Evolutionary conservation across 345 rosid genomes (phyloP), one percentile per base, ranked within the genome.

Genomic region (Toxicodendron radicans): DNA sequence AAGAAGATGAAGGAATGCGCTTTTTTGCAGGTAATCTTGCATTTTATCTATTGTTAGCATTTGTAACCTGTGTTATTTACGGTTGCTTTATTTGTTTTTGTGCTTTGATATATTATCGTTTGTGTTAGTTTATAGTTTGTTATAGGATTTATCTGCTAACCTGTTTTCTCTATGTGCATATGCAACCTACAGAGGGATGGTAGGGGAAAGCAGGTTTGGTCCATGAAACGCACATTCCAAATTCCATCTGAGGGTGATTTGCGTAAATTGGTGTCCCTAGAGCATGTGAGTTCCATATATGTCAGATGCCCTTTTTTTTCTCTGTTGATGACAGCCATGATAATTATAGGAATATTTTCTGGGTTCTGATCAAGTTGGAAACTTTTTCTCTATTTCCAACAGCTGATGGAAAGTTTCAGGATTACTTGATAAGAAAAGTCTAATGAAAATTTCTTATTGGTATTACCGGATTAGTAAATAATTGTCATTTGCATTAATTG

Each of bases 221-320:
- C 64, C 77, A 91, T 72, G 94, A 93, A 82, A 78, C 79, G 75
- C 35, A 91, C 88, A 58, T 89, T 86, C 66, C 79, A 76, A 72
- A 80, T 87, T 81, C 97, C 99, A 66, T 73, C 97, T 57, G 98
- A 95, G 82, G 91, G 90, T 79, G 94, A 86, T 52, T 79, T 91
- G 81, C 89, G 91, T 78, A 93, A 89, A 80, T 58, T 91, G 75
- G 97, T 88, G 77, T 82, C 87, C 59, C 97, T 94, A 38, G 98
- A 95, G 88, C 92, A 95, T 76, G 99, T 93, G 77, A 89, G 97
- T 84, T 77, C 66, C 35, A 0, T 74, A 72, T 73, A 13, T 59
- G 23, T 61, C 53, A 66, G 71, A 63, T 71, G 51, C 68, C 56
- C 48, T 69, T 58, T 17, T 58, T 17, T 49, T 73, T 30, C 18